These are phyloP conservation scores for Limonium bicolor DNA, from an alignment of 148 eudicot species.

Conservation along the genomic window DNA sequence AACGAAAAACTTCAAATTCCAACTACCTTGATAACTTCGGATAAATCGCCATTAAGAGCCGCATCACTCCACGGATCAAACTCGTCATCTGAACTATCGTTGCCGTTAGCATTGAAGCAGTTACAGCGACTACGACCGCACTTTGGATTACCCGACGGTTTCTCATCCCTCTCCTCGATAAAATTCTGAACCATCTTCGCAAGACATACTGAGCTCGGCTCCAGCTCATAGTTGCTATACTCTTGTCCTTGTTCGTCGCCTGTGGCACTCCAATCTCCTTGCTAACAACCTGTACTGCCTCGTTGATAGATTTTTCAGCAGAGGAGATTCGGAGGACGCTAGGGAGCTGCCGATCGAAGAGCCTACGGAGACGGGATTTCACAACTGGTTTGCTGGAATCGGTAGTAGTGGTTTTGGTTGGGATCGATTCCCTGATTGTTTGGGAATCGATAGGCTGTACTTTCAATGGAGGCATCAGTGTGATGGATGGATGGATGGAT, in stretches of 20 bases:
- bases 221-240: slow-evolving; percentile 4
- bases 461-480: slow-evolving; percentile 66
- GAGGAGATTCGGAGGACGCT: slow-evolving; percentile 26
- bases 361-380: slow-evolving; percentile 47
- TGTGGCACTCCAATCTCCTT: slow-evolving; percentile 5
- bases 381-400: slow-evolving; percentile 36
- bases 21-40: slow-evolving; percentile 38
- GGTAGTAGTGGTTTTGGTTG: no score
- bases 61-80: slow-evolving; percentile 20
- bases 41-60: slow-evolving; percentile 9
- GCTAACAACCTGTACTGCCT: background rate
- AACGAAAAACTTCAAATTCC: background rate
- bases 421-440: slow-evolving; percentile 17
- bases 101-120: slow-evolving; percentile 47
- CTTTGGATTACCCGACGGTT: slow-evolving; percentile 10
- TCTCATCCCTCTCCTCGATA: slow-evolving; percentile 11
- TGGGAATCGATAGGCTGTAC: slow-evolving; percentile 46
- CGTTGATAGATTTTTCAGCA: slow-evolving; percentile 12
- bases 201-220: slow-evolving; percentile 10
- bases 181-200: slow-evolving; percentile 11
- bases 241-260: background rate
- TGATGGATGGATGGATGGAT: background rate
- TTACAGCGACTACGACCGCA: slow-evolving; percentile 45
- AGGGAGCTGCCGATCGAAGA: slow-evolving; percentile 54
- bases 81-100: slow-evolving; percentile 53